Evolutionary conservation across 2,329 filamentous ascomycete genomes (phyloP).

Genomic region (Fusarium globosum): DNA sequence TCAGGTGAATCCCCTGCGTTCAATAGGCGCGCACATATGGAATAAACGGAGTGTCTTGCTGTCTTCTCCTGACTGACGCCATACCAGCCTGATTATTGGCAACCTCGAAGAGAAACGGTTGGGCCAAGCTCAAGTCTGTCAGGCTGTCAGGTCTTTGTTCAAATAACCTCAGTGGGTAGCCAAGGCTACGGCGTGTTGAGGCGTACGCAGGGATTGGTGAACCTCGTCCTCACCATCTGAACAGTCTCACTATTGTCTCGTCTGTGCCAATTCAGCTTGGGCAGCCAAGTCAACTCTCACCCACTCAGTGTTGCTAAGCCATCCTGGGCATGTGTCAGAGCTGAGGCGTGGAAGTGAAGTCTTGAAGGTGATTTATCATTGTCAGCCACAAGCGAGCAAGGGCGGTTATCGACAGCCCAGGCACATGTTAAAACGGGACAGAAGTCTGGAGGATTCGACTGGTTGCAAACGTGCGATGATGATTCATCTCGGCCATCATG

Average conservation of each 20-base stretch:
- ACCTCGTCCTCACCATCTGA: not conserved
- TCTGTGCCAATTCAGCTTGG: not conserved
- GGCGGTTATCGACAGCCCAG: not conserved
- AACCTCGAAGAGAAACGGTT: slow-evolving; percentile 21
- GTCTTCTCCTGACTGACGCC: not conserved
- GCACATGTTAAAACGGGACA: slow-evolving; percentile 9
- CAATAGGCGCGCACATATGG: slow-evolving; percentile 4
- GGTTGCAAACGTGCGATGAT: slow-evolving; percentile 7
- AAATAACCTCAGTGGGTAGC: slow-evolving; percentile 21
- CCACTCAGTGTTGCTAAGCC: slow-evolving; percentile 26
- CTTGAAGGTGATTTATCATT: not conserved
- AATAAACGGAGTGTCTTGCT: slow-evolving; percentile 12
- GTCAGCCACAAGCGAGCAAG: slow-evolving; percentile 24
- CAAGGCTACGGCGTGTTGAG: slow-evolving; percentile 20
- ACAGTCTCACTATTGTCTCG: not conserved
- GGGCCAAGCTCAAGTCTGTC: slow-evolving; percentile 20
- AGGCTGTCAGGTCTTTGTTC: slow-evolving; percentile 8
- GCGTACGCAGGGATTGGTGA: slow-evolving; percentile 6
- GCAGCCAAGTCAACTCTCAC: slow-evolving; percentile 9
- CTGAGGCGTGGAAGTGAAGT: slow-evolving; percentile 1
- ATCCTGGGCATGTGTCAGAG: slow-evolving; percentile 34
- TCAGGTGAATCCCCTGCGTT: not conserved
- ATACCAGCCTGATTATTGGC: slow-evolving; percentile 10
- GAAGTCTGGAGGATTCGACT: not conserved
- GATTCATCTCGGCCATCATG: slow-evolving; percentile 6